phyloP scores from a whole-genome alignment of 2,329 filamentous ascomycete genomes.

The Metarhizium anisopliae region DNA sequence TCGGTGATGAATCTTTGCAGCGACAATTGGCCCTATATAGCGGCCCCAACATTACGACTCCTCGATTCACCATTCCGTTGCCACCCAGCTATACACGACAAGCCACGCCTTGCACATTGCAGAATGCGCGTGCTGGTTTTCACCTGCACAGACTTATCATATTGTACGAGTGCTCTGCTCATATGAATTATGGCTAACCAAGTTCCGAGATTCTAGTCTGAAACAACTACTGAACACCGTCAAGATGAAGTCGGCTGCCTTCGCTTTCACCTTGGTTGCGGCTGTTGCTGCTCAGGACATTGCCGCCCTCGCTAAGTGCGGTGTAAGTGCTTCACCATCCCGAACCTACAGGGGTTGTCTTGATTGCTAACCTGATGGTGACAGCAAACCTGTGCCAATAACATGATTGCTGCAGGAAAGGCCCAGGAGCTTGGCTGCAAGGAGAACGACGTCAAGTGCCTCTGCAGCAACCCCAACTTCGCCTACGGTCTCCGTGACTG shows the following conservation, averaged over 20 bases:
- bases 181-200: neutral
- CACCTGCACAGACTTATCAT: no score
- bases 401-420: constrained; percentile 38
- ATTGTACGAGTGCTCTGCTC: neutral
- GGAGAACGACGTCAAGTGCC: constrained; percentile 31
- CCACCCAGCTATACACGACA: no score
- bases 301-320: constrained; percentile 37
- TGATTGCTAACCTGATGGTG: neutral
- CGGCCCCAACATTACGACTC: no score
- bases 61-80: no score
- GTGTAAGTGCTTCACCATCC: constrained; percentile 34
- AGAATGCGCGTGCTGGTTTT: no score
- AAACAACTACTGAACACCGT: constrained; percentile 6
- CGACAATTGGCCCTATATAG: no score
- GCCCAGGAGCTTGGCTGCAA: constrained; percentile 36
- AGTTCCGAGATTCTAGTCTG: neutral
- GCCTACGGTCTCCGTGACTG: constrained; percentile 43
- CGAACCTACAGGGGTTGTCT: neutral
- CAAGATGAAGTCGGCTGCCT: constrained; percentile 43
- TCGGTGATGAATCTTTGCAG: no score
- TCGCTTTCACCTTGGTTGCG: constrained; percentile 32
- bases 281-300: constrained; percentile 32
- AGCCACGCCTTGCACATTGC: no score
- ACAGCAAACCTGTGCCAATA: constrained; percentile 39
- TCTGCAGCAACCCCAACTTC: constrained; percentile 39